Conservation (phyloP, 2,329 filamentous ascomycete genomes). For the Pyrenophora tritici-repentis region DNA sequence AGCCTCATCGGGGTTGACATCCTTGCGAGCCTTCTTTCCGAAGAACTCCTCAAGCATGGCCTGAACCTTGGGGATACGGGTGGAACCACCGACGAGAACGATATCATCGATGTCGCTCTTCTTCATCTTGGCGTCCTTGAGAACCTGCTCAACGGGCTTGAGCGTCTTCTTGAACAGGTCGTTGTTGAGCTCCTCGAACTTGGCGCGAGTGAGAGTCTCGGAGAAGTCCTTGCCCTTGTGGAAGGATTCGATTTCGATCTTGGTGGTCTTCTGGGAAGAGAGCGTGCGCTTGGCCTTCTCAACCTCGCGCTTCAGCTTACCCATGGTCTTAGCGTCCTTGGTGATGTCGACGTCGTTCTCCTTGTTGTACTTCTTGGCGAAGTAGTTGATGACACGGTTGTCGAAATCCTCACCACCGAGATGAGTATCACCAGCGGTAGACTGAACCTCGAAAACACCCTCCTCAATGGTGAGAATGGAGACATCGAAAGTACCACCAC, state of each 20-base stretch:
- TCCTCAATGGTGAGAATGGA: slow-evolving; percentile 84
- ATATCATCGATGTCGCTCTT: slow-evolving; percentile 96
- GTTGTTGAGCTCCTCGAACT: slow-evolving; percentile 99
- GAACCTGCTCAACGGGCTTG: slow-evolving; percentile 97
- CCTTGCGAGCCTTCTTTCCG: slow-evolving; percentile 97
- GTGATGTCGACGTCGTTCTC: slow-evolving; percentile 90
- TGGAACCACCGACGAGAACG: slow-evolving; percentile 96
- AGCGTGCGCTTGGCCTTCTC: slow-evolving; percentile 99
- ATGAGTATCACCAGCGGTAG: slow-evolving; percentile 95
- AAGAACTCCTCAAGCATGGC: slow-evolving; percentile 95
- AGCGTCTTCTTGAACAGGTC: slow-evolving; percentile 99
- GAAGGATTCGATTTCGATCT: slow-evolving; percentile 97
- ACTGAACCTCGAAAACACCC: slow-evolving; percentile 91
- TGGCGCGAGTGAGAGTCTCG: slow-evolving; percentile 95
- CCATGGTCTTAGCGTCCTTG: slow-evolving; percentile 97
- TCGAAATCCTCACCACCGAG: slow-evolving; percentile 99
- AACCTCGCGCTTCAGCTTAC: slow-evolving; percentile 98
- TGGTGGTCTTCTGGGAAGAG: slow-evolving; percentile 86
- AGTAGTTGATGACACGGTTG: slow-evolving; percentile 94
- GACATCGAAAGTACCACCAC: slow-evolving; percentile 52
- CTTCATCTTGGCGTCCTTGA: slow-evolving; percentile 97
- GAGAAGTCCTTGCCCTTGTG: slow-evolving; percentile 97
- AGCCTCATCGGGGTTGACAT: slow-evolving; percentile 99
- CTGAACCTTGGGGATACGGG: slow-evolving; percentile 98
- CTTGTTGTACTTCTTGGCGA: slow-evolving; percentile 98